Conservation (phyloP, 2,329 filamentous ascomycete species). For the Colletotrichum siamense region DNA sequence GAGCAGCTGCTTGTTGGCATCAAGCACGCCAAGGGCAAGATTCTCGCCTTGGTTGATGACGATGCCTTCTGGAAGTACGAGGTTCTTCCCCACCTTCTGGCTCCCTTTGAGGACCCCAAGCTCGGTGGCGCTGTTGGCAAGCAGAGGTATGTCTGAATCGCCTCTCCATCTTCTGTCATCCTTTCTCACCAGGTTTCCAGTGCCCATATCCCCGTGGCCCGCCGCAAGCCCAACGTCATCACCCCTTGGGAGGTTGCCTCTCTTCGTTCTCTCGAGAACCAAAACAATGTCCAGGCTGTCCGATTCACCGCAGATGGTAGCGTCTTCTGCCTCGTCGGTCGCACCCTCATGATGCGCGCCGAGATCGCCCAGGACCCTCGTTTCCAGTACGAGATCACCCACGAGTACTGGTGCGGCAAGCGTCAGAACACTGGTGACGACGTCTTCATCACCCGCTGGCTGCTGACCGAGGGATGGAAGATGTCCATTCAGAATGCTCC, state of each 20-base stretch:
- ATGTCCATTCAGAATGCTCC: conserved; percentile 29
- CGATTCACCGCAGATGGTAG: conserved; percentile 27
- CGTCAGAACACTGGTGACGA: conserved; percentile 31
- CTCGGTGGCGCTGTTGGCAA: conserved; percentile 28
- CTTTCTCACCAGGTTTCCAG: neutral
- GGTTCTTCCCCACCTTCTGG: conserved; percentile 26
- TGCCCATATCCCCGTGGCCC: conserved; percentile 24
- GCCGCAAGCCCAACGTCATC: conserved; percentile 24
- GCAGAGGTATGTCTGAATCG: conserved; percentile 12
- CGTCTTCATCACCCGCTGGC: conserved; percentile 31
- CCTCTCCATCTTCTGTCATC: neutral
- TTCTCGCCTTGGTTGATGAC: conserved; percentile 33
- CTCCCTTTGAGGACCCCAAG: conserved; percentile 28
- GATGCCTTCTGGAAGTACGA: conserved; percentile 27
- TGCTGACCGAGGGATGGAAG: conserved; percentile 29
- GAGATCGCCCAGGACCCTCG: conserved; percentile 25
- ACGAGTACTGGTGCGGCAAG: conserved; percentile 26
- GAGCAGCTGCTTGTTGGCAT: conserved; percentile 29
- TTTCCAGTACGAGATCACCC: conserved; percentile 27
- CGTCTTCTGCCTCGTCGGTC: conserved; percentile 31
- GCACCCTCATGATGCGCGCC: conserved; percentile 31
- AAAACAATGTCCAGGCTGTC: conserved; percentile 21
- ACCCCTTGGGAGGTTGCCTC: conserved; percentile 32
- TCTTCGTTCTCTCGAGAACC: conserved; percentile 26
- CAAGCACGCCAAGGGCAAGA: conserved; percentile 21